These are phyloP conservation scores for Boletus reticulatus DNA, from an alignment of 768 basidiomycete genomes.

Conservation along the genomic window DNA sequence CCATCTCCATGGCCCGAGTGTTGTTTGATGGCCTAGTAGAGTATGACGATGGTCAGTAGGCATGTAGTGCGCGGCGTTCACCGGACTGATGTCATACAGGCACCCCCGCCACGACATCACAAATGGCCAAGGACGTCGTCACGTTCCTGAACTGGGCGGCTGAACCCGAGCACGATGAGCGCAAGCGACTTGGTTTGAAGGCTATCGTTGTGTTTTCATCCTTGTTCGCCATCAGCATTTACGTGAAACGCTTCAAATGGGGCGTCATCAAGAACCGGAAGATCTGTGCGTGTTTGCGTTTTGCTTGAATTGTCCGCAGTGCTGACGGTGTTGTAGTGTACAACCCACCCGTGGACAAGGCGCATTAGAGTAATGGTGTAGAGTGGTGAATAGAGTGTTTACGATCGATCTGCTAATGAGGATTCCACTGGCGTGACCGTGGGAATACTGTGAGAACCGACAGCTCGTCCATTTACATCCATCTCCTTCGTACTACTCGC, in stretches of 20 bases:
- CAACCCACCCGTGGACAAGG: slow-evolving; percentile 36
- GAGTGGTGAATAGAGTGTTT: slow-evolving; percentile 10
- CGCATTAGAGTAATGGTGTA: slow-evolving; percentile 27
- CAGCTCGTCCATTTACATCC: slow-evolving; percentile 9
- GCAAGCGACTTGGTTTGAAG: slow-evolving; percentile 96
- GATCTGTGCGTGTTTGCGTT: slow-evolving; percentile 57
- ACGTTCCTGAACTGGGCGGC: slow-evolving; percentile 97
- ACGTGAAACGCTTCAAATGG: slow-evolving; percentile 98
- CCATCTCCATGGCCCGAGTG: slow-evolving; percentile 97
- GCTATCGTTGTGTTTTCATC: slow-evolving; percentile 91
- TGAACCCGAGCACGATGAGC: slow-evolving; percentile 96
- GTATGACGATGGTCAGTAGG: slow-evolving; percentile 80
- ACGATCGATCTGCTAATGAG: slow-evolving; percentile 25
- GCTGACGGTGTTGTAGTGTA: slow-evolving; percentile 32
- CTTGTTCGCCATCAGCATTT: slow-evolving; percentile 76
- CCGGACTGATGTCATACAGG: slow-evolving; percentile 42
- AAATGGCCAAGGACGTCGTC: slow-evolving; percentile 99
- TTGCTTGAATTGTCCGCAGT: background rate
- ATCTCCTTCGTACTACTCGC: background rate
- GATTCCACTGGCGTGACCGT: slow-evolving; percentile 11
- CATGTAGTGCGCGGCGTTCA: background rate
- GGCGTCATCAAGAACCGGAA: slow-evolving; percentile 89
- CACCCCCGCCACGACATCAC: slow-evolving; percentile 93
- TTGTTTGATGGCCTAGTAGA: slow-evolving; percentile 96
- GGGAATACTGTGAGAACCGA: slow-evolving; percentile 13